Base-by-base conservation (phyloP, 202 grass and related monocot species). In the Hordeum pubiflorum region DNA sequence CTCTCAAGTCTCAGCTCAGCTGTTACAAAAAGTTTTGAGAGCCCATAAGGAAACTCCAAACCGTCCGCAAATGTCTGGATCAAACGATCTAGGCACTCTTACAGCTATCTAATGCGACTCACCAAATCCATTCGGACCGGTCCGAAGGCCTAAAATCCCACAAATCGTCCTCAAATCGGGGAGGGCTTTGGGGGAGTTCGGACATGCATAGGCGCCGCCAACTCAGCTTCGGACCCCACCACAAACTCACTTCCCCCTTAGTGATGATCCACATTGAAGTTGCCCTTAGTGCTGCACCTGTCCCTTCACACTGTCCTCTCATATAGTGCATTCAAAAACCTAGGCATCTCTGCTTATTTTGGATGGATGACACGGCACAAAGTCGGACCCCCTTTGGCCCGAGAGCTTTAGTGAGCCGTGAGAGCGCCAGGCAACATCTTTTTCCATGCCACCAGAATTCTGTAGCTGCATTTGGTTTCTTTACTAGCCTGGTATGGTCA, bases 351-450 rank as follows among this genome's bases (percentile, higher is more conserved):
- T 55, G 57, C 57, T 18, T 41, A 38, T 85, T 86, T 75, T 69
- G 43, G 58, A 83, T 68, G 74, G 58, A 83, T 79, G 79, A 82
- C 74, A 79, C 60, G 63, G 5, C 46, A 54, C 50, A 75, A 82
- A 59, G 48, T 78, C 6, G 72, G 5, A 33, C 24, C 56, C 41
- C 77, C 48, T 71, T 76, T 71, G n/a, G 23, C 41, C 58, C 22
- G 29, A 15, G 59, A 46, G 68, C 68, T 79, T 62, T 88, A 27
- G 26, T 65, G 72, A 72, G 64, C 82, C 59, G 72, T 72, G 18
- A 5, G 10, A 10, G 10, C 12, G 37, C 44, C 0, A 18, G 46
- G 15, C 63, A 69, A 69, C 54, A 24, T 65, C 58, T 59, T 89
- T 77, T 77, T 36, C 13, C 18, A 24, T 69, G 70, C 26, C 58